Base-by-base conservation (phyloP, 2,329 filamentous ascomycete genomes). In the Alternaria triticina region DNA sequence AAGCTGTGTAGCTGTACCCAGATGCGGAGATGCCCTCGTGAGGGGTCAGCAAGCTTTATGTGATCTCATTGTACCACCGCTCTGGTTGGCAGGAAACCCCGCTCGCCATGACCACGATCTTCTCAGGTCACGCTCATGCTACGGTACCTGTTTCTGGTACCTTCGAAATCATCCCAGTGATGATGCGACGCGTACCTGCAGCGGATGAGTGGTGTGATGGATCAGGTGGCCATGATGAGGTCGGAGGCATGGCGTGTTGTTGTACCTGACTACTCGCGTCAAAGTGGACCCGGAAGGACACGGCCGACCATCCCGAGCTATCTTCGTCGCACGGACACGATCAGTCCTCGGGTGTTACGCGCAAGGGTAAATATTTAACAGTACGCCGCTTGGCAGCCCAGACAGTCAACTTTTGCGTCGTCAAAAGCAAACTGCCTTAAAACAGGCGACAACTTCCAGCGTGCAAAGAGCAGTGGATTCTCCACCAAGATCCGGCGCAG, bases 21-120 rank as follows among this genome's bases (percentile, higher is more conserved):
- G 64, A 61, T 71, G 67, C 56, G 66, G 73, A 68, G 67, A 54
- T 70, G 68, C 67, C 70, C 57, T 68, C 68, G 70, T 77, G 75
- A 77, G 76, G 74, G 75, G 74, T 77, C 62, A 68, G 54, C 63
- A 65, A 66, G 68, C 68, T 74, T 77, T 78, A 77, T 74, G 71
- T 77, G 74, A 76, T 69, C 70, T 76, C 75, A 77, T 77, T 72
- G 67, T 65, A 62, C 59, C 64, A 69, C 65, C 46, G 61, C 27
- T 25, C 61, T 59, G 60, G 68, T 67, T 63, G 69, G 66, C 60
- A 57, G 54, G 30, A 57, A 59, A 71, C 71, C 70, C 71, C 70
- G 70, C 71, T 65, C 71, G 68, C 68, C 62, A 67, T 59, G 62
- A 61, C 62, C 43, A 49, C 52, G 50, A 65, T 67, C 64, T 61